Base-by-base conservation (phyloP, 2,329 filamentous ascomycete genomes). In the Venturiaceae sp. region DNA sequence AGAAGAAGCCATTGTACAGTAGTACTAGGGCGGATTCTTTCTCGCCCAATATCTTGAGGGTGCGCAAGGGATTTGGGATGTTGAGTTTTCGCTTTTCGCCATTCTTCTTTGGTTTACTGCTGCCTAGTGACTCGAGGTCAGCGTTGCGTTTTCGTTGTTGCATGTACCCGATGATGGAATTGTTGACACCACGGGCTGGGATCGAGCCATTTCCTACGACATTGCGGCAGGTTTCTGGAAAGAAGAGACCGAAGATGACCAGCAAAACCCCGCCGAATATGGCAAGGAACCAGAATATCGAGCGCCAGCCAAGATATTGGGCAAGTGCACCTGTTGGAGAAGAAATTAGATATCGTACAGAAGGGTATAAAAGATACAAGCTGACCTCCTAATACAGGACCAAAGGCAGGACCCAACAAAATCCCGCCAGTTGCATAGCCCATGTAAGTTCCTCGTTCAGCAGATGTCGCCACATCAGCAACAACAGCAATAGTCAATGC, bases 21-120 rank as follows among this genome's bases (percentile, higher is more conserved):
- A 72, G 67, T 3, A 69, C 65, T 8, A 77, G 67, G 21, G 71
- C 69, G 36, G 69, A 69, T 57, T 74, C 73, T 59, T 74, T 74
- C 56, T 76, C 68, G 3, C 63, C 54, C 32, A 76, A 63, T 28
- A 79, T 68, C 6, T 63, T 63, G 26, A 79, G 64, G 0, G 73
- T 71, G 23, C 67, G 66, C 3, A 77, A 61, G 0, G 76, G 76
- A 59, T 79, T 80, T 0, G 77, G 77, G 26, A 75, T 72, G 3
- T 67, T 66, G 3, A 77, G 64, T 14, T 69, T 66, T 14, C 66
- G 64, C 6, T 63, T 60, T 7, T 66, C 63, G 16, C 23, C 71
- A 60, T n/a, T 62, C 60, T 28, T 62, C 58, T 7, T 63, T 58
- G 19, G 23, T 19, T 56, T 50, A 6, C n/a, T 46, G 33, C 21